A percentile compares a stretch with the other conserved stretches of the same genome.
These are phyloP conservation scores for Pythium insidiosum DNA, from an alignment of 352 stramenopile species.

Conservation along the genomic window DNA sequence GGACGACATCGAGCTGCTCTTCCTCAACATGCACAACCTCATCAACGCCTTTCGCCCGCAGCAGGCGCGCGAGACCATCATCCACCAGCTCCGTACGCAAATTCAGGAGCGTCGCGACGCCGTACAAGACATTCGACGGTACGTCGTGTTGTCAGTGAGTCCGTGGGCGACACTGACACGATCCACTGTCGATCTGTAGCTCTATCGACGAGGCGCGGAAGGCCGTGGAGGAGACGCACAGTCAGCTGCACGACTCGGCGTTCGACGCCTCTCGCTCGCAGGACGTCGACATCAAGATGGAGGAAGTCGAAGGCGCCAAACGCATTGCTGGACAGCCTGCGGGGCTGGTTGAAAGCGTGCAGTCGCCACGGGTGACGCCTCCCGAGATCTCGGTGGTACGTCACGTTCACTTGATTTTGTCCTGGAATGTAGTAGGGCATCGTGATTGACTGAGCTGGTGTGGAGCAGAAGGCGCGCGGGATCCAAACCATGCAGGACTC, in stretches of 20 bases:
- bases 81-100: conserved; percentile 76
- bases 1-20: conserved; percentile 78
- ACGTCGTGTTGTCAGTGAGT: too few relatives aligned
- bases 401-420: not conserved
- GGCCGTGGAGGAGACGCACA: conserved; percentile 51
- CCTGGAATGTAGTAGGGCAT: too few relatives aligned
- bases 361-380: too few relatives aligned
- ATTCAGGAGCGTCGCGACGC: conserved; percentile 71
- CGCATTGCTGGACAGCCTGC: not conserved
- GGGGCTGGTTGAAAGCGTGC: too few relatives aligned
- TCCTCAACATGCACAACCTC: conserved; percentile 88
- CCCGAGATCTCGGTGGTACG: conserved; percentile 33
- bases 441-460: not conserved
- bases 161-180: too few relatives aligned
- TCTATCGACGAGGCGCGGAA: conserved; percentile 61
- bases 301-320: conserved; percentile 20
- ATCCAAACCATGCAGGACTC: conserved; percentile 46
- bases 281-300: conserved; percentile 38
- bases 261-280: conserved; percentile 19
- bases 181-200: too few relatives aligned
- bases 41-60: conserved; percentile 85
- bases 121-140: conserved; percentile 61
- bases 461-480: too few relatives aligned
- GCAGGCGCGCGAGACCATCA: conserved; percentile 74
- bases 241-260: conserved; percentile 39